Base-by-base conservation (phyloP, 2,329 filamentous ascomycete genomes). In the Madurella mycetomatis region DNA sequence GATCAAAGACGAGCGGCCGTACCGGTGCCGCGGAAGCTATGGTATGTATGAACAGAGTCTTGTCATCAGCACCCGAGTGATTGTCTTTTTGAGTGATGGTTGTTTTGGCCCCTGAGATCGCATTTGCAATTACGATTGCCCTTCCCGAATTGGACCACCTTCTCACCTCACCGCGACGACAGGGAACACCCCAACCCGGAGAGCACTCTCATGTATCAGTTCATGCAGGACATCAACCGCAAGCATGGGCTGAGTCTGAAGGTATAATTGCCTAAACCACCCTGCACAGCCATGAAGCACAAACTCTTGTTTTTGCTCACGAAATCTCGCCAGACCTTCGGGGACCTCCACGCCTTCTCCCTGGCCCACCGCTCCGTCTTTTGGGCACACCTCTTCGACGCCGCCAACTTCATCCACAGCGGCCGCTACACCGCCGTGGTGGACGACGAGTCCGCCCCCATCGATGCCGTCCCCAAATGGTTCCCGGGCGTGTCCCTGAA, bases 401-500 rank as follows among this genome's bases (percentile, higher is more conserved):
- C 76, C 49, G 72, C 80, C 56, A 75, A 78, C 46, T 72, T 86
- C 53, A 83, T 91, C 59, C 76, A 90, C 62, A 76, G 79, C 37
- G 88, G 88, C 31, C 71, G 68, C 4, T 83, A 81, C 64, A 71
- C 69, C 0, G 69, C 65, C 9, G 82, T 87, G 1, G 84, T 94
- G 2, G 88, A 95, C 65, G 88, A 95, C 65, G 85, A 89, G 63
- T 75, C 73, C 0, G 76, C 80, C 1, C 82, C 84, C 1, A 89
- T 95, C 68, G 85, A 90, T 56, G 74, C 76, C 15, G 77, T 92
- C 5, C 90, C 90, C 0, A 72, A 76, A 41, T 95, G 90, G 90
- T 95, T 94, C 68, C 73, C 82, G 1, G 90, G 90, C 31, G 77
- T 91, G 1, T 72, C 75, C 5, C 69, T 94, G 62, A 95, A 91